Conservation (phyloP, 2,329 filamentous ascomycete species). For the Epichloe elymi region DNA sequence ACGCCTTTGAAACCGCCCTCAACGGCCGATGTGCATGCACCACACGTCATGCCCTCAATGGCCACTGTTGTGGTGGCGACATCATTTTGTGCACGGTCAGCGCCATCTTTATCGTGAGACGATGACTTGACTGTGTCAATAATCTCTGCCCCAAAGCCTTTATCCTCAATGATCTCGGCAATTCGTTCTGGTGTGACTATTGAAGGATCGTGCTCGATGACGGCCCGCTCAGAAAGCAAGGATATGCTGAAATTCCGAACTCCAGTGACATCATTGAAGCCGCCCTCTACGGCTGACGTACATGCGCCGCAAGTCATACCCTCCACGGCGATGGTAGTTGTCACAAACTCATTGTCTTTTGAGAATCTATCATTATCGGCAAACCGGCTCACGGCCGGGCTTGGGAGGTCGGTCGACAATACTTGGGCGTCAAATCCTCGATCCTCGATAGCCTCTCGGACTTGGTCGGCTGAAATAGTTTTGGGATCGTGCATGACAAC, state of each 20-base stretch:
- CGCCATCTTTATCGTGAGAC: conserved; percentile 13
- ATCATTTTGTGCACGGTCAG: conserved; percentile 20
- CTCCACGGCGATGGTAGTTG: conserved; percentile 65
- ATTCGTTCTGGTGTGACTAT: conserved; percentile 40
- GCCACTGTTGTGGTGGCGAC: conserved; percentile 68
- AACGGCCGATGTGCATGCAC: conserved; percentile 86
- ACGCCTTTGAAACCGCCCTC: conserved; percentile 68
- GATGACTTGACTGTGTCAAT: conserved; percentile 51
- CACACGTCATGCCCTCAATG: conserved; percentile 95
- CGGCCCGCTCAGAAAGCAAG: conserved; percentile 69
- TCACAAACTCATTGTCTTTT: conserved; percentile 33
- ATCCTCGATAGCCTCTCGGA: conserved; percentile 81
- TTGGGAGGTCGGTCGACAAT: conserved; percentile 66
- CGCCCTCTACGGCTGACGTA: conserved; percentile 72
- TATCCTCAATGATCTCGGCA: conserved; percentile 49
- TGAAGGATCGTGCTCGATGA: conserved; percentile 62
- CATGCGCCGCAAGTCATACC: conserved; percentile 91
- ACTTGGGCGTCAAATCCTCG: conserved; percentile 83
- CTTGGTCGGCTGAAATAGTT: conserved; percentile 57
- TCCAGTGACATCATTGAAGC: conserved; percentile 61
- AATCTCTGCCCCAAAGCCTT: conserved; percentile 70
- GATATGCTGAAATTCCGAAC: conserved; percentile 71
- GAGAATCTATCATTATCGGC: conserved; percentile 21
- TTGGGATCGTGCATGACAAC: conserved; percentile 79
- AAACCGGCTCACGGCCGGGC: conserved; percentile 30